phyloP scores from a whole-genome alignment of 169 alveolate genomes.

The Plasmodium falciparum region DNA sequence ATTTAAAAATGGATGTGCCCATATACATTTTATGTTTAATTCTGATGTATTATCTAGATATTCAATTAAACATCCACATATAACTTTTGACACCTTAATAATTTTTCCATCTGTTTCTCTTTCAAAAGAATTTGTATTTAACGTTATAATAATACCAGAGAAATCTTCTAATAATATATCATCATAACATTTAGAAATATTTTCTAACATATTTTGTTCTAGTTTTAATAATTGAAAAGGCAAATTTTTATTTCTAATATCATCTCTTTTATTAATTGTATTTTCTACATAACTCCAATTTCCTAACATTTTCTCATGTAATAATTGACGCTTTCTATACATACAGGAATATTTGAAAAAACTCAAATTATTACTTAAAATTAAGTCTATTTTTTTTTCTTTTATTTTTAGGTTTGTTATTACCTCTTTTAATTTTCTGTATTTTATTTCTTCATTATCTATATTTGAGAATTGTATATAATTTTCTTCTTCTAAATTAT shows the following conservation, averaged over 20 bases:
- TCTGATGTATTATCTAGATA: conserved; percentile 82
- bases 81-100: conserved; percentile 76
- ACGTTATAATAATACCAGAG: conserved; percentile 85
- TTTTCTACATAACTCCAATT: conserved; percentile 83
- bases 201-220: conserved; percentile 79
- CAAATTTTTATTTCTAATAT: conserved; percentile 81
- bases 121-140: conserved; percentile 79
- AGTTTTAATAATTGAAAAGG: conserved; percentile 86
- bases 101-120: conserved; percentile 51
- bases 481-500: conserved; percentile 46
- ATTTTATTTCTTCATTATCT: conserved; percentile 49
- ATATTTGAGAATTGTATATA: conserved; percentile 25
- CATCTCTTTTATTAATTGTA: conserved; percentile 42
- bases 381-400: conserved; percentile 75
- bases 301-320: conserved; percentile 82
- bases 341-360: conserved; percentile 79
- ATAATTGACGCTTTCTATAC: conserved; percentile 83
- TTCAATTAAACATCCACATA: conserved; percentile 86
- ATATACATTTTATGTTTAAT: conserved; percentile 82
- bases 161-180: conserved; percentile 84
- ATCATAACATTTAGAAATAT: conserved; percentile 80
- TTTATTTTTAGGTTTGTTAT: conserved; percentile 64
- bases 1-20: conserved; percentile 86
- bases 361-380: conserved; percentile 74
- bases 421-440: conserved; percentile 35